Percentiles rank a stretch among this genome's conserved stretches.
phyloP scores from a whole-genome alignment of 495 filamentous ascomycete genomes.

The Tuber aestivum region DNA sequence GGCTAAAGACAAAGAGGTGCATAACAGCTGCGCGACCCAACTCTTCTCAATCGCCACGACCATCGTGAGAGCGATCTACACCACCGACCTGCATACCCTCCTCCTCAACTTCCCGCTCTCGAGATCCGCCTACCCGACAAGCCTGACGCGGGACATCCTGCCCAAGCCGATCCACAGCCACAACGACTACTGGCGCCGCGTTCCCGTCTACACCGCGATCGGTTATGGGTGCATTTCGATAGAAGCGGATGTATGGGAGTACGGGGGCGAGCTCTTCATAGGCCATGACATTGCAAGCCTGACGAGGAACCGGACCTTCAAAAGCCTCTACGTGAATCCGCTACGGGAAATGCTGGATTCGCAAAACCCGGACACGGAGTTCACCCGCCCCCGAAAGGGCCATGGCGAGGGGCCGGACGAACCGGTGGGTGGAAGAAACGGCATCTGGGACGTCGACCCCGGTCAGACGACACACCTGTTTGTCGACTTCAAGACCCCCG shows the following conservation, averaged over 20 bases:
- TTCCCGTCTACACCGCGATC: slow-evolving; percentile 62
- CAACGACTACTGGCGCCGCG: slow-evolving; percentile 83
- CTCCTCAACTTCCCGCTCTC: background rate
- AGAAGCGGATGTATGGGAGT: slow-evolving; percentile 87
- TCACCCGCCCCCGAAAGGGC: slow-evolving; percentile 5
- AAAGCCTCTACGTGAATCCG: slow-evolving; percentile 60
- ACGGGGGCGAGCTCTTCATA: slow-evolving; percentile 57
- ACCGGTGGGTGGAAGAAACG: slow-evolving; percentile 41
- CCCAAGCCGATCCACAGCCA: slow-evolving; percentile 57
- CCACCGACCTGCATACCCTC: background rate
- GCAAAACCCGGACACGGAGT: slow-evolving; percentile 48
- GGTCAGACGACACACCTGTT: slow-evolving; percentile 62
- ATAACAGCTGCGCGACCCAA: background rate
- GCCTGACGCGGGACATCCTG: slow-evolving; percentile 10
- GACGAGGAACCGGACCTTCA: slow-evolving; percentile 55
- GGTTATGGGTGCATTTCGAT: slow-evolving; percentile 66
- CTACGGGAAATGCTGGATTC: slow-evolving; percentile 53
- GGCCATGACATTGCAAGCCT: slow-evolving; percentile 53
- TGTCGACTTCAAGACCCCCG: slow-evolving; percentile 64
- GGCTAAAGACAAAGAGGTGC: background rate
- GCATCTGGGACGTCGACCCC: slow-evolving; percentile 59
- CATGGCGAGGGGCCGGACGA: background rate
- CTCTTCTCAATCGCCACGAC: background rate
- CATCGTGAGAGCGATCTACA: background rate
- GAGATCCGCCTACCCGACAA: background rate